Percentiles rank a stretch among this genome's conserved stretches.
These are phyloP conservation scores for Cordyceps cicadae DNA, from an alignment of 2,329 filamentous ascomycete species.

Conservation along the genomic window DNA sequence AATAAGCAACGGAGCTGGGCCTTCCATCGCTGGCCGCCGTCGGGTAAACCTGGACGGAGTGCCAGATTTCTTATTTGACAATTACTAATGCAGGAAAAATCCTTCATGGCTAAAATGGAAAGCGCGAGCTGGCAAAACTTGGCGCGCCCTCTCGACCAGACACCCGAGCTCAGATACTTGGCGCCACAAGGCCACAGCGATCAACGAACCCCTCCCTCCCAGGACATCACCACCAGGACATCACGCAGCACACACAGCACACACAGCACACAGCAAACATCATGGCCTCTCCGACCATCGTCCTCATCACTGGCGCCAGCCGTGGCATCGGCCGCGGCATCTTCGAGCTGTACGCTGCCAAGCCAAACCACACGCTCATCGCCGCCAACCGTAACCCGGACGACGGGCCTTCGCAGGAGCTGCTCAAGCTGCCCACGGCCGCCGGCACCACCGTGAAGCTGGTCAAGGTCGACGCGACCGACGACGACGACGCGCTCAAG, in stretches of 20 bases:
- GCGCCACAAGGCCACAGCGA: neutral
- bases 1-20: neutral
- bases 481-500: conserved; percentile 23
- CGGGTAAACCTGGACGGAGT: neutral
- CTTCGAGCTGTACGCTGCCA: conserved; percentile 30
- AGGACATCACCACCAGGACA: neutral
- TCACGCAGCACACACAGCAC: neutral
- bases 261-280: neutral
- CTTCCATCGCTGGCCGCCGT: too few relatives aligned
- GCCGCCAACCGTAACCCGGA: conserved; percentile 28
- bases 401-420: conserved; percentile 19
- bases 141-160: too few relatives aligned
- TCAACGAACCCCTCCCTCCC: neutral
- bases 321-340: conserved; percentile 30
- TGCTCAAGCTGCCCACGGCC: conserved; percentile 29
- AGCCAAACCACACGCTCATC: conserved; percentile 46
- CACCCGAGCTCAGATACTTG: too few relatives aligned
- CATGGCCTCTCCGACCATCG: neutral
- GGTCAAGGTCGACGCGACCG: conserved; percentile 33
- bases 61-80: neutral
- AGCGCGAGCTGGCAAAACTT: neutral
- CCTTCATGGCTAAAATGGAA: neutral
- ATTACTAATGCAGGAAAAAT: neutral
- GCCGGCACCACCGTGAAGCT: conserved; percentile 29
- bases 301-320: conserved; percentile 31